Evolutionary conservation across 768 basidiomycete genomes (phyloP), one percentile per base, ranked within the genome.

Genomic region (Naganishia kalamii): DNA sequence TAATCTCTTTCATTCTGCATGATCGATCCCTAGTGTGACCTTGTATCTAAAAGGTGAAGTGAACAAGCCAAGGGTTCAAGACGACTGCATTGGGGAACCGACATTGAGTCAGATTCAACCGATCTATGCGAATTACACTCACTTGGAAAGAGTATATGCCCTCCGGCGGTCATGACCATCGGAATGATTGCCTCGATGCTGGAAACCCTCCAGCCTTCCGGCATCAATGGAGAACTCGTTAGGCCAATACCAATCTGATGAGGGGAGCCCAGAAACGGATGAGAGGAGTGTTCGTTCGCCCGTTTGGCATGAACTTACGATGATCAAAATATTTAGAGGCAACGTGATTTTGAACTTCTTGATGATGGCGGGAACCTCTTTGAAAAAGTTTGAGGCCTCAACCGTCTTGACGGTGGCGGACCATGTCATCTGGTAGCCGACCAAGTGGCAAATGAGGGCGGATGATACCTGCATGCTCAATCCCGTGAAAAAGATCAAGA

Each of bases 321-420:
- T n/a, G 27, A 50, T 7, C 27, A 30, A 4, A 6, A 50, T 4
- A 30, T 50, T 50, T 15, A 30, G 5, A 15, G 49, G 15, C 27
- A 50, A 19, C 6, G 49, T 50, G 19, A 30, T 12, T 17, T 30
- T 50, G 80, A 89, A 93, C 3, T 90, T 86, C 68, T 85, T 85
- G 73, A 87, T 80, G 74, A 93, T 91, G 63, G 85, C 84, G 0
- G 92, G 92, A 12, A 92, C 85, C 76, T 94, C 91, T 63, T 88
- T 84, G n/a, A n/a, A n/a, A n/a, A n/a, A n/a, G n/a, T n/a, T n/a
- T n/a, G n/a, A n/a, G 37, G 54, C 40, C 37, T 35, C 32, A 3
- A 41, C 40, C 7, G 54, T 8, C 33, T 35, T 57, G 19, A 41
- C 19, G 15, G 54, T 57, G 6, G 54, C 54, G 32, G 54, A 29